A percentile compares a stretch with the other conserved stretches of the same genome.
Conservation (phyloP, 257 asterid genomes). For the Linaria vulgaris region DNA sequence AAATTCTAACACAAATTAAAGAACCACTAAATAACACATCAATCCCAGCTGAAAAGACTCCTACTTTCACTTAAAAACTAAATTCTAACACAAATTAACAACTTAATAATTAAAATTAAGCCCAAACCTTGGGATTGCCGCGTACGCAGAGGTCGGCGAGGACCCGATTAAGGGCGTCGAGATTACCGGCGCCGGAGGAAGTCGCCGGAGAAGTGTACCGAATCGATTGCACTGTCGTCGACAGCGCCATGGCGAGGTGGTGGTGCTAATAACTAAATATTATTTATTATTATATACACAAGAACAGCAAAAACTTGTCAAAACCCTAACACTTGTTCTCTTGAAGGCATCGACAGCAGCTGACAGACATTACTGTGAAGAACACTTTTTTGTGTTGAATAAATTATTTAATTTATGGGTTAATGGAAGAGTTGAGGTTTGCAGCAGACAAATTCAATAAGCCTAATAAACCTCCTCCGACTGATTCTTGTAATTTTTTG, state of each 20-base stretch:
- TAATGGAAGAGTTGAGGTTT: no score
- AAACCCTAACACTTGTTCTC: constrained; percentile 42
- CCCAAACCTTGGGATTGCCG: constrained; percentile 62
- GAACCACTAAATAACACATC: no score
- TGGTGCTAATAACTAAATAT: no score
- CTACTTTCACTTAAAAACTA: not conserved
- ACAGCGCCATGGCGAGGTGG: constrained; percentile 48
- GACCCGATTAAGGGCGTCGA: constrained; percentile 68
- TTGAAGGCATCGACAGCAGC: no score
- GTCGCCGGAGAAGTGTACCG: constrained; percentile 62
- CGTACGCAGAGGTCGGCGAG: constrained; percentile 72
- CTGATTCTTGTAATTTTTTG: no score
- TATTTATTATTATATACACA: constrained; percentile 9
- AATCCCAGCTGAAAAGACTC: not conserved
- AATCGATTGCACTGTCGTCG: constrained; percentile 52
- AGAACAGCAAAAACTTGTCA: constrained; percentile 22
- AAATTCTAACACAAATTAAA: no score
- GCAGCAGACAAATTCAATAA: no score
- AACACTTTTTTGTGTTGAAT: no score
- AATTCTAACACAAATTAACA: not conserved
- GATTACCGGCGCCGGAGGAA: constrained; percentile 57
- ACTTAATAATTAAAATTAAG: not conserved
- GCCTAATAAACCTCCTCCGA: no score
- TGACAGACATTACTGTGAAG: no score
- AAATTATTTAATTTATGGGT: no score